phyloP scores from a whole-genome alignment of 345 rosid species.

The Sonneratia caseolaris region DNA sequence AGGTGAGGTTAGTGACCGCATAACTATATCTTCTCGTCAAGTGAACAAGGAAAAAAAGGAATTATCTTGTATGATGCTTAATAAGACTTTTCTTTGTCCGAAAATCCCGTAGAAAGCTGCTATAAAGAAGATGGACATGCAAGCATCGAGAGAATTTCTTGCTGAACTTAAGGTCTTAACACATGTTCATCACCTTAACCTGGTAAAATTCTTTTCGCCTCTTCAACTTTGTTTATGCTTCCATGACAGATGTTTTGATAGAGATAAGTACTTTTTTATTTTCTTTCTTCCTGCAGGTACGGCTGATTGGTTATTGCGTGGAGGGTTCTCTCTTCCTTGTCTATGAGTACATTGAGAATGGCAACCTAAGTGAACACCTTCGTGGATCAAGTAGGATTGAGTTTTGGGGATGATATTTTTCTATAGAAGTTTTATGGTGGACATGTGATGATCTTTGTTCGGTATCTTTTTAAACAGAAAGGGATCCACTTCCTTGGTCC shows the following conservation, averaged over 20 bases:
- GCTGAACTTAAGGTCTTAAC: conserved; percentile 94
- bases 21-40: neutral
- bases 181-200: conserved; percentile 85
- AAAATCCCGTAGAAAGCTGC: conserved; percentile 69
- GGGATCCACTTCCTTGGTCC: conserved; percentile 73
- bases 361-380: conserved; percentile 85
- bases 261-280: neutral
- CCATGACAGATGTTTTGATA: neutral
- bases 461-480: conserved; percentile 33
- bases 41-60: neutral
- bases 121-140: conserved; percentile 98
- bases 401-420: neutral
- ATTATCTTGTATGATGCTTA: neutral
- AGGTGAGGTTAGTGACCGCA: conserved; percentile 62
- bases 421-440: neutral
- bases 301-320: conserved; percentile 85
- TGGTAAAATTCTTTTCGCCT: conserved; percentile 34
- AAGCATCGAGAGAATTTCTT: conserved; percentile 81
- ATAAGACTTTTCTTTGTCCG: neutral
- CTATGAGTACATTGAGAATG: conserved; percentile 84
- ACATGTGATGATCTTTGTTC: conserved; percentile 5
- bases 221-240: neutral
- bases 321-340: conserved; percentile 88
- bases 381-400: conserved; percentile 60
- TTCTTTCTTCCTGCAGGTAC: conserved; percentile 44